These are phyloP conservation scores for Pseudonitzschia multistriata DNA, from an alignment of 108 stramenopile genomes.

Conservation along the genomic window DNA sequence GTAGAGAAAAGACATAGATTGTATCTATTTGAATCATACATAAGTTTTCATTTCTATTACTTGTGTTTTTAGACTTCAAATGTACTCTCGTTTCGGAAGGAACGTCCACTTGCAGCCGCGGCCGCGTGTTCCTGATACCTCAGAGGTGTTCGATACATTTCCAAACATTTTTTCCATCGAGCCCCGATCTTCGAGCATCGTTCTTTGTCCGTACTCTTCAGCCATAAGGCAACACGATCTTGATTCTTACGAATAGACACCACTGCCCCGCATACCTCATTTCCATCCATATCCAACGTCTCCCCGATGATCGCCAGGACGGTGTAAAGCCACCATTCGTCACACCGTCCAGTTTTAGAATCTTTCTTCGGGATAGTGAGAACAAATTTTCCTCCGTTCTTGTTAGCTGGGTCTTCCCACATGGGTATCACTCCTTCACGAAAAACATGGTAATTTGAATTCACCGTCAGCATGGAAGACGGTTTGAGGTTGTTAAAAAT, in stretches of 20 bases:
- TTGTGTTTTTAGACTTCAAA: constrained; percentile 63
- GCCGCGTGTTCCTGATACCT: constrained; percentile 86
- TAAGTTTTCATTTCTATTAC: no score
- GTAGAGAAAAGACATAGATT: no score
- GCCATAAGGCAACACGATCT: constrained; percentile 88
- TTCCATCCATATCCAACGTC: constrained; percentile 77
- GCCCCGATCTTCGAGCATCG: constrained; percentile 65
- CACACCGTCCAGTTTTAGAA: constrained; percentile 47
- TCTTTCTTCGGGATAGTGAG: constrained; percentile 79
- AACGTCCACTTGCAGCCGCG: constrained; percentile 75
- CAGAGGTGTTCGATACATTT: constrained; percentile 69
- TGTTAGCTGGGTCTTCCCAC: constrained; percentile 91
- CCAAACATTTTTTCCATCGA: constrained; percentile 83
- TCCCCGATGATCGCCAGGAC: constrained; percentile 87
- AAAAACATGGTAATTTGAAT: constrained; percentile 90
- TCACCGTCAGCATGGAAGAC: constrained; percentile 48
- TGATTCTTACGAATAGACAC: constrained; percentile 81
- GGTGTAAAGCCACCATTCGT: constrained; percentile 85
- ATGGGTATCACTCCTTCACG: constrained; percentile 87
- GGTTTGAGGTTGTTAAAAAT: constrained; percentile 91
- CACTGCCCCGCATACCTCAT: constrained; percentile 87
- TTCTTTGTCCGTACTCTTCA: constrained; percentile 67
- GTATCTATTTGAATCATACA: no score
- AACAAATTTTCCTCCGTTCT: constrained; percentile 85
- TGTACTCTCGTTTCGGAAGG: constrained; percentile 69